Evolutionary conservation across 257 asterid genomes (phyloP), one percentile per base, ranked within the genome.

Genomic region (Buddleja alternifolia): DNA sequence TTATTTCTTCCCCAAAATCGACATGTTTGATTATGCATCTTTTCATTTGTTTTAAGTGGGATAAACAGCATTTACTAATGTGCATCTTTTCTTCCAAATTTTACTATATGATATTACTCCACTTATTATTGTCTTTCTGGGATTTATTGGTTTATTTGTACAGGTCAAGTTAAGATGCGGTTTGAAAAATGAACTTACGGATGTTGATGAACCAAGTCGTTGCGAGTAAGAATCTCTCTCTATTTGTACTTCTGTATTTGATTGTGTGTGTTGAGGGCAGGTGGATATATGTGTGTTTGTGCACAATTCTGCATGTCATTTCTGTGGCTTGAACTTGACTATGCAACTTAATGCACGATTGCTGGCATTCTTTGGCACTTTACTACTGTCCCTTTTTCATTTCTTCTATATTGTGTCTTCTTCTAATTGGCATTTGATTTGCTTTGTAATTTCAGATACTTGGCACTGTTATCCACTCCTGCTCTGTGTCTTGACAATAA

Each of bases 131-230:
- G 21, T 29, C 15, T 56, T 69, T 62, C 23, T 36, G 32, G 58
- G 12, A 8, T 45, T 40, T 21, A 11, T 63, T 60, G 44, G 10
- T 69, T 51, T 8, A 59, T 45, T 25, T 65, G 21, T 74, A 44
- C 90, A 93, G 99, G 96, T 90, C 48, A 87, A 86, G 81, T 72
- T 93, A 68, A 83, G 97, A 73, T 93, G 99, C 55, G 99, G 99
- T 44, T 82, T 93, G 85, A 90, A 79, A 76, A 85, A 84, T 63
- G 97, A 93, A 83, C 83, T 87, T 6, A 61, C 83, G 5, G 97
- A 90, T 65, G 88, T 93, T 32, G 99, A 89, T 77, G 99, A 93
- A 82, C 99, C 97, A 60, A 93, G 99, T 77, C 97, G 99, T 17
- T 90, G 97, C 97, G 97, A 93, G 99, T 93, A 87, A 80, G 95